Conservation (phyloP, 129 eudicot species). For the Tagetes patula region DNA sequence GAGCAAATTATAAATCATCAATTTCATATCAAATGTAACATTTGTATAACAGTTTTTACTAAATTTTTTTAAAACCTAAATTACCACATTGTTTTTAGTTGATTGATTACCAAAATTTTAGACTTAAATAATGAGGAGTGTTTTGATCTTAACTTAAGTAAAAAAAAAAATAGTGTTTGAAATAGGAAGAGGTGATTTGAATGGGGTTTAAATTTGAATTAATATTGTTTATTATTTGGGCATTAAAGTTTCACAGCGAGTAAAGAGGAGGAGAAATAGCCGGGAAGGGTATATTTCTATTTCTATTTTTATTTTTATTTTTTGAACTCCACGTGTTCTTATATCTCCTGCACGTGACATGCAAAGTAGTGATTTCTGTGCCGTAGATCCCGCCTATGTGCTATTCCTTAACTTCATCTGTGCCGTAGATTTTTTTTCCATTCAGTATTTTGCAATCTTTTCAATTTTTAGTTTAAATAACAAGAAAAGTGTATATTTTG, state of each 20-base stretch:
- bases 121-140: too few relatives aligned
- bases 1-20: slow-evolving; percentile 3
- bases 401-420: slow-evolving; percentile 24
- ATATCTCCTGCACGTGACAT: slow-evolving; percentile 30
- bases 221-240: slow-evolving; percentile 16
- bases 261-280: slow-evolving; percentile 33
- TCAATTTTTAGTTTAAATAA: too few relatives aligned
- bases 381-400: slow-evolving; percentile 33
- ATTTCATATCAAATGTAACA: too few relatives aligned
- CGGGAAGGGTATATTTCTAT: slow-evolving; percentile 8
- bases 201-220: slow-evolving; percentile 31
- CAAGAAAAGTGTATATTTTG: too few relatives aligned
- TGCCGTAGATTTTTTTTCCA: slow-evolving; percentile 13
- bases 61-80: too few relatives aligned
- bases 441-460: not conserved
- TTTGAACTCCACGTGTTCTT: slow-evolving; percentile 27
- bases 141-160: not conserved
- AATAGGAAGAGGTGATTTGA: slow-evolving; percentile 11
- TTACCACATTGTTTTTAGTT: too few relatives aligned
- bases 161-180: not conserved
- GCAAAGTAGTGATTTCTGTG: slow-evolving; percentile 18
- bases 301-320: not conserved
- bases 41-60: too few relatives aligned
- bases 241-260: slow-evolving; percentile 32
- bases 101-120: too few relatives aligned